Evolutionary conservation across 345 rosid species (phyloP).

Genomic region (Citrus australasica): DNA sequence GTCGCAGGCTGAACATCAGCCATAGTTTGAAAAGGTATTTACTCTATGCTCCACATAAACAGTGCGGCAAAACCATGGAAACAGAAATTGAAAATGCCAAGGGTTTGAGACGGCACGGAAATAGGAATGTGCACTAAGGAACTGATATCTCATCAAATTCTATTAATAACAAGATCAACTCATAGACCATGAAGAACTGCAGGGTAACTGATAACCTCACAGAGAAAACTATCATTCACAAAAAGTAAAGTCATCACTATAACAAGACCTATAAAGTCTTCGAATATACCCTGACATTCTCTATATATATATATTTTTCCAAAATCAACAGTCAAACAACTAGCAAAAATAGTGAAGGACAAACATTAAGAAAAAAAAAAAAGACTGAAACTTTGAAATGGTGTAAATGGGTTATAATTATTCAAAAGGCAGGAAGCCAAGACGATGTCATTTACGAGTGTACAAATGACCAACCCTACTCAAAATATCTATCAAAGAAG

Average conservation of each 20-base stretch:
- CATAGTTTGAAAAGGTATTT: neutral
- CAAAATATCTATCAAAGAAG: neutral
- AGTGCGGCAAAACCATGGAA: neutral
- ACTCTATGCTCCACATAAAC: neutral
- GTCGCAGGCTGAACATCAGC: neutral
- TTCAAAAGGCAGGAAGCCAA: neutral
- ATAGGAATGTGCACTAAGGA: neutral
- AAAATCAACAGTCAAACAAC: neutral
- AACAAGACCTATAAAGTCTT: neutral
- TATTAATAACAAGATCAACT: neutral
- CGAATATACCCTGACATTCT: neutral
- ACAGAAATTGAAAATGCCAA: neutral
- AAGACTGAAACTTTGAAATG: neutral
- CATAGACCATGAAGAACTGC: neutral
- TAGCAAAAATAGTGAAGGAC: neutral
- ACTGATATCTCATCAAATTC: neutral
- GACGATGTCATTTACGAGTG: neutral
- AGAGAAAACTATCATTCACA: neutral
- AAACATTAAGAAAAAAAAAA: neutral
- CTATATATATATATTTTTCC: neutral
- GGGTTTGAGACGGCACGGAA: neutral
- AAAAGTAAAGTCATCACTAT: neutral
- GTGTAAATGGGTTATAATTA: neutral
- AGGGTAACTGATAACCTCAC: neutral
- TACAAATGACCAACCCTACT: neutral